These are phyloP conservation scores for Fusarium aywerte DNA, from an alignment of 2,329 filamentous ascomycete genomes.

Conservation along the genomic window DNA sequence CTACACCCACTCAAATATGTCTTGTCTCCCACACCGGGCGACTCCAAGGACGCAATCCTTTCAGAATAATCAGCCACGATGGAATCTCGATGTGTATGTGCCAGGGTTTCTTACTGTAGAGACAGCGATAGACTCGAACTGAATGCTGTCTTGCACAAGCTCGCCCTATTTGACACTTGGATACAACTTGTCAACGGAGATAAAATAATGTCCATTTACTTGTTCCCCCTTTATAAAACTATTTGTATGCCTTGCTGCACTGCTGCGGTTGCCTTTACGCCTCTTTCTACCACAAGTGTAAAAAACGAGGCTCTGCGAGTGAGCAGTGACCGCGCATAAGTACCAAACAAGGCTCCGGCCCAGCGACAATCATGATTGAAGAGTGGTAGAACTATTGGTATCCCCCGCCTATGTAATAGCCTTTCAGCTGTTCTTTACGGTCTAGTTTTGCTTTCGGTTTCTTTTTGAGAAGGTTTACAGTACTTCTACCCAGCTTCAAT, in stretches of 20 bases:
- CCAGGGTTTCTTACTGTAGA: neutral
- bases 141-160: slow-evolving; percentile 26
- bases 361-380: slow-evolving; percentile 1
- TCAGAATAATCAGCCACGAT: neutral
- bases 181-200: neutral
- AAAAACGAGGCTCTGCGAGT: slow-evolving; percentile 28
- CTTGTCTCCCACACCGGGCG: slow-evolving; percentile 12
- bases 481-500: slow-evolving; percentile 25
- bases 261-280: slow-evolving; percentile 20
- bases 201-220: neutral
- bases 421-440: slow-evolving; percentile 6
- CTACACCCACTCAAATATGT: slow-evolving; percentile 7
- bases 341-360: slow-evolving; percentile 31
- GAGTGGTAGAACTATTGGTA: slow-evolving; percentile 1
- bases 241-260: slow-evolving; percentile 20
- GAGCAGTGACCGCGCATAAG: slow-evolving; percentile 11
- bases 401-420: neutral
- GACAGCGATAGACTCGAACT: neutral
- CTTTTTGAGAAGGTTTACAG: slow-evolving; percentile 31
- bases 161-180: slow-evolving; percentile 19
- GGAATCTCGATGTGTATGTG: neutral
- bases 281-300: neutral
- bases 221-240: neutral
- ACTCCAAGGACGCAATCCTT: slow-evolving; percentile 20
- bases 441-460: neutral